Conservation (phyloP, 306 rosid species). For the Cucurbita maxima region DNA sequence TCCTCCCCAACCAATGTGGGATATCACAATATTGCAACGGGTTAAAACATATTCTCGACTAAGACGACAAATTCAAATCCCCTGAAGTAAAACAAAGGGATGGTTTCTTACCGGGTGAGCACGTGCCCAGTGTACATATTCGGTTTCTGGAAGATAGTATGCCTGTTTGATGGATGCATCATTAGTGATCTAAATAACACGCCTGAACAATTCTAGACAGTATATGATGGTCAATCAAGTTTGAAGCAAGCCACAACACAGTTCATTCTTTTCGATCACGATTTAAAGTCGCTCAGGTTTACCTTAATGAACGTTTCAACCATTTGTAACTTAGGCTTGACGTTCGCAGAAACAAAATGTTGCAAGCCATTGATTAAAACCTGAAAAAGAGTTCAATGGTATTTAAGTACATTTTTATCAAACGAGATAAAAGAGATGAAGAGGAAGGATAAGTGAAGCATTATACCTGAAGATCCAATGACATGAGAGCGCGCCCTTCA, state of each 20-base stretch:
- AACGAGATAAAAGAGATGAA: slow-evolving; percentile 10
- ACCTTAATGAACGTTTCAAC: slow-evolving; percentile 95
- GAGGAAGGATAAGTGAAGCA: neutral
- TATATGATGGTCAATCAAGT: neutral
- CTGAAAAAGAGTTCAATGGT: slow-evolving; percentile 27
- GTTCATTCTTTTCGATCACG: neutral
- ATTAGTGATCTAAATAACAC: neutral
- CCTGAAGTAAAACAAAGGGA: neutral
- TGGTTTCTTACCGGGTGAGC: slow-evolving; percentile 63
- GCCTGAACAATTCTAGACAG: neutral
- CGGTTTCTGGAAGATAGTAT: slow-evolving; percentile 94
- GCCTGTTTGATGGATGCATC: slow-evolving; percentile 47
- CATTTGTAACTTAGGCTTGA: slow-evolving; percentile 68
- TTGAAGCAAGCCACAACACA: neutral
- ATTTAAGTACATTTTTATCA: slow-evolving; percentile 5
- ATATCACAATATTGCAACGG: too few relatives aligned
- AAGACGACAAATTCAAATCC: neutral
- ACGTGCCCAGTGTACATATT: slow-evolving; percentile 85
- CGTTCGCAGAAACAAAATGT: slow-evolving; percentile 63
- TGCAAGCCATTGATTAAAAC: slow-evolving; percentile 94
- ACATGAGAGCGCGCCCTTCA: slow-evolving; percentile 96
- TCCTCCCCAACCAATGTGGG: too few relatives aligned
- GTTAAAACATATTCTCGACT: neutral
- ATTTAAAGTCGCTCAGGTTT: slow-evolving; percentile 1
- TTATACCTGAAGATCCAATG: slow-evolving; percentile 81